Evolutionary conservation across 441 rosid genomes (phyloP).

Genomic region (Metrosideros polymorpha): DNA sequence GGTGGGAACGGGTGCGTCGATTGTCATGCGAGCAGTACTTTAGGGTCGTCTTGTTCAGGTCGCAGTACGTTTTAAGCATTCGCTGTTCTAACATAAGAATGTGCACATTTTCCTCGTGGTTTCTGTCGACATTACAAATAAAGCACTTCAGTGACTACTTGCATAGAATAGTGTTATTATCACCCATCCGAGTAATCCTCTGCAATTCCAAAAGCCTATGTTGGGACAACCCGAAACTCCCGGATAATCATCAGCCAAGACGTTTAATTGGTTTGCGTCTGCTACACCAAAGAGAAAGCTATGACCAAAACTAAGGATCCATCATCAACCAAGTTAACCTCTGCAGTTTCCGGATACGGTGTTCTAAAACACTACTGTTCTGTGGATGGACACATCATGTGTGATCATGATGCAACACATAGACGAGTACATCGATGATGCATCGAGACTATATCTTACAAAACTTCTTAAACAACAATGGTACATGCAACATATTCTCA

Average conservation of each 20-base stretch:
- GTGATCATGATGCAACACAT: neutral
- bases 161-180: neutral
- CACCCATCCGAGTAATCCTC: neutral
- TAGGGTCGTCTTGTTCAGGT: neutral
- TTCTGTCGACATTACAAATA: neutral
- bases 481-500: neutral
- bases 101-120: neutral
- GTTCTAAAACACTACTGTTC: neutral
- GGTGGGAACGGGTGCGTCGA: neutral
- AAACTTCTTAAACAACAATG: neutral
- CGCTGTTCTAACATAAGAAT: neutral
- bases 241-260: neutral
- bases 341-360: neutral
- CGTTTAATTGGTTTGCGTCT: neutral
- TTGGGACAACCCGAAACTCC: neutral
- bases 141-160: neutral
- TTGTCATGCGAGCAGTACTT: neutral
- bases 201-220: neutral
- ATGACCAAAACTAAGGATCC: neutral
- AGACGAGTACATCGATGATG: neutral
- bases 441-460: neutral
- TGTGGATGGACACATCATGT: neutral
- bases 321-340: too few relatives aligned
- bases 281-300: neutral
- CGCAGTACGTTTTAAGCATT: neutral